Base-by-base conservation (phyloP, 2,329 filamentous ascomycete genomes). In the Xylariales sp. region DNA sequence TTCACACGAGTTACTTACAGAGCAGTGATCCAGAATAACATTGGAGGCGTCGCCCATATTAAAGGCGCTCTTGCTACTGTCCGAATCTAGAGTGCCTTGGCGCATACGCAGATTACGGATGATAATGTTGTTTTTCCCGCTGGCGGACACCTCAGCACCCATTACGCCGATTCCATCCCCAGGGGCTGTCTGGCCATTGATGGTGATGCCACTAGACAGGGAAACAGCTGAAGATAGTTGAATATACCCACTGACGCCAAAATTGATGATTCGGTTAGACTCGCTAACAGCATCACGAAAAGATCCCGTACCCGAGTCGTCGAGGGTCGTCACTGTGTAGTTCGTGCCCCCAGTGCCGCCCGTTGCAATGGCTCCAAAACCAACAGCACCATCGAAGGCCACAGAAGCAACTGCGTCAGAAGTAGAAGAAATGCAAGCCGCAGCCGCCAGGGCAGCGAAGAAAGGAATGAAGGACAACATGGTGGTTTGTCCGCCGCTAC, bases 301-400 rank as follows among this genome's bases (percentile, higher is more conserved):
- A 7, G 67, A 69, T 6, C 68, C 68, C 5, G 59, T 45, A 3
- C 68, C 68, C 10, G 57, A 59, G 42, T 71, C 67, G 29, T 65
- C 55, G 7, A 72, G 56, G 40, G 64, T 72, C 13, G 61, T 64
- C 7, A 72, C 67, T 11, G 64, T 51, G 43, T 68, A 68, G 4
- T 63, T 59, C 4, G 59, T 61, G 19, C 67, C 67, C 25, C 57
- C 54, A 20, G 62, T 60, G 6, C 68, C 67, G 16, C 69, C 67
- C 4, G 63, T 62, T 10, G 68, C 66, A 31, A 65, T 57, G 21
- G 60, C 59, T 10, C 68, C 69, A 41, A 71, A 70, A 6, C 67
- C 67, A 44, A 69, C 62, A 5, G 67, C 69, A 17, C 68, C 67
- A 2, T 66, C 60, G 42, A 72, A 72, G 24, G 68, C 67, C n/a